phyloP scores from a whole-genome alignment of 2,329 filamentous ascomycete species.

The Podosphaera fusca region DNA sequence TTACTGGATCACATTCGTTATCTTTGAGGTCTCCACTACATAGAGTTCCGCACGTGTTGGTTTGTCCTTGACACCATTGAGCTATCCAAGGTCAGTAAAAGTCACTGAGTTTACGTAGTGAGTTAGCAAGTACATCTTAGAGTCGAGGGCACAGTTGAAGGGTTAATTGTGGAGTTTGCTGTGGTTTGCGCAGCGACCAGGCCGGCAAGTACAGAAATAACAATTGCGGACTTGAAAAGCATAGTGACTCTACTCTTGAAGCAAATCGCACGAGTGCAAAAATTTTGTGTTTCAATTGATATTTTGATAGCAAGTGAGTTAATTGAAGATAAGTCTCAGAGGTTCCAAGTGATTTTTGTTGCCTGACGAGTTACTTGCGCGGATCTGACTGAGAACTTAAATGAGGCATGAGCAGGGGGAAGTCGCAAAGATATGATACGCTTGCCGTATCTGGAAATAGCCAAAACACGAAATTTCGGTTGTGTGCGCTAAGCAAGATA shows the following conservation, averaged over 20 bases:
- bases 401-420: too few species aligned
- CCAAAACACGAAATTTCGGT: too few species aligned
- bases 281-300: too few species aligned
- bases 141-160: conserved; percentile 5
- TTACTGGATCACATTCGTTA: conserved; percentile 34
- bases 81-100: conserved; percentile 15
- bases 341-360: too few species aligned
- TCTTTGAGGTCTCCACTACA: conserved; percentile 26
- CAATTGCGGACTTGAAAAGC: conserved; percentile 12
- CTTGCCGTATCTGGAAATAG: too few species aligned
- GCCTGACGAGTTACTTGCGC: too few species aligned
- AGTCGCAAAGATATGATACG: too few species aligned
- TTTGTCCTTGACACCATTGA: conserved; percentile 34
- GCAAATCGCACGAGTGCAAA: too few species aligned
- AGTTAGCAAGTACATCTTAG: conserved; percentile 8
- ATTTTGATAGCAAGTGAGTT: too few species aligned
- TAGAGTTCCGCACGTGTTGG: conserved; percentile 34
- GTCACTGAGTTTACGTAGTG: not conserved
- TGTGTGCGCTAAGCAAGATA: too few species aligned
- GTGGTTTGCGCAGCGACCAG: conserved; percentile 8
- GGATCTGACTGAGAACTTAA: too few species aligned
- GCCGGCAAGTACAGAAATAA: conserved; percentile 11
- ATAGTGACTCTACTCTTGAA: conserved; percentile 8
- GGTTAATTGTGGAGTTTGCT: conserved; percentile 12
- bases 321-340: too few species aligned